phyloP scores from a whole-genome alignment of 1,284 basidiomycete genomes.

The Cryptococcus neoformans region DNA sequence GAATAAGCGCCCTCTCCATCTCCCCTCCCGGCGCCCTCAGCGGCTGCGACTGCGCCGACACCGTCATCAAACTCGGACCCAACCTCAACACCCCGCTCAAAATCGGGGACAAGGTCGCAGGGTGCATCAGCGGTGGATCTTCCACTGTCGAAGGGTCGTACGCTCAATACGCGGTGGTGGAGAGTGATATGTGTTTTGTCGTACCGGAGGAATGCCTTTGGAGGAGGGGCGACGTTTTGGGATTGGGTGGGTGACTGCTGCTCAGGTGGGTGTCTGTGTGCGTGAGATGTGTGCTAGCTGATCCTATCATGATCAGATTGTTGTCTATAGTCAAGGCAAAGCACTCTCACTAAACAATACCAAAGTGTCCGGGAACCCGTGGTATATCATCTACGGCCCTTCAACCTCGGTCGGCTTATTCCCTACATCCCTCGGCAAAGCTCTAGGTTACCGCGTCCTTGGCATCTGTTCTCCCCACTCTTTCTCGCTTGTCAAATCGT shows the following conservation, averaged over 20 bases:
- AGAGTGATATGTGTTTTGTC: conserved; percentile 24
- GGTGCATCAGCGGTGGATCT: conserved; percentile 51
- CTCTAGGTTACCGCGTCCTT: conserved; percentile 11
- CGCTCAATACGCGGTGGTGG: conserved; percentile 49
- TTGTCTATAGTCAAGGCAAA: conserved; percentile 50
- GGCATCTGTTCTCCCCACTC: conserved; percentile 49
- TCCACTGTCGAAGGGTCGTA: conserved; percentile 40
- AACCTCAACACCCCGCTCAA: conserved; percentile 39
- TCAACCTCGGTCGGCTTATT: too few species aligned
- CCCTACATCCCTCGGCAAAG: too few species aligned
- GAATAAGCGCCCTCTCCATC: too few species aligned
- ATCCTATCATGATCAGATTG: background rate
- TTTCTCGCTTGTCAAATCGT: conserved; percentile 47
- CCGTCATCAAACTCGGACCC: conserved; percentile 48
- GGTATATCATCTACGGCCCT: too few species aligned
- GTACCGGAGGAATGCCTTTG: conserved; percentile 27
- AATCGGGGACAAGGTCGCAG: conserved; percentile 53
- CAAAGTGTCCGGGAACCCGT: conserved; percentile 10
- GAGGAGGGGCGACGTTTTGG: conserved; percentile 51
- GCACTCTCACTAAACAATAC: background rate
- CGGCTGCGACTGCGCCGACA: conserved; percentile 55
- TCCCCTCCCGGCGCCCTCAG: conserved; percentile 34
- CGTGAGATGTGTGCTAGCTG: conserved; percentile 10
- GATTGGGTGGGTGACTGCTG: conserved; percentile 49
- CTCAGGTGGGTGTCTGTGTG: conserved; percentile 16